Percentiles rank a stretch among this genome's conserved stretches.
phyloP scores from a whole-genome alignment of 345 rosid species.

The Excoecaria cochinchinensis region DNA sequence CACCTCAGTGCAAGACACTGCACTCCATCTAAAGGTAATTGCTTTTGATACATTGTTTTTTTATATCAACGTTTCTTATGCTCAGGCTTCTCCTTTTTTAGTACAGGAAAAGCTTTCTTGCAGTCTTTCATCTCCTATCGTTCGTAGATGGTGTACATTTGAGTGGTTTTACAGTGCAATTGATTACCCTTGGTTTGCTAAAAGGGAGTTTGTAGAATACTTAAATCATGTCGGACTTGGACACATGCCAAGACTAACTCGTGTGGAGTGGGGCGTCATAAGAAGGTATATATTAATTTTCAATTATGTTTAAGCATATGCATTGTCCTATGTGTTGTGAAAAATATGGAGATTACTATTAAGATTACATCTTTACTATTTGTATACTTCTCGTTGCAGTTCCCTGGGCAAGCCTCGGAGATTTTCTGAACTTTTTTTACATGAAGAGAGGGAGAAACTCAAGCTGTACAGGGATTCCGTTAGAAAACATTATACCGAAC shows the following conservation, averaged over 20 bases:
- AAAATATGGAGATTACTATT: not conserved
- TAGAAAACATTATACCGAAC: constrained; percentile 34
- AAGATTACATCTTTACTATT: not conserved
- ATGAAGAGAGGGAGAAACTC: constrained; percentile 33
- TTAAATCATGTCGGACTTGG: constrained; percentile 38
- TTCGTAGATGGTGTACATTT: constrained; percentile 32
- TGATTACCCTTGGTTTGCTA: constrained; percentile 41
- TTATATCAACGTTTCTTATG: not conserved
- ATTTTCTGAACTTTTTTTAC: constrained; percentile 30
- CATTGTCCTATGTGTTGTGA: not conserved
- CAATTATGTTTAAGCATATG: not conserved
- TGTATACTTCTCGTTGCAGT: constrained; percentile 9
- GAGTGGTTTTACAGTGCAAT: constrained; percentile 41
- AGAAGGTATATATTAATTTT: constrained; percentile 22
- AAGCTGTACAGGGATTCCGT: constrained; percentile 33
- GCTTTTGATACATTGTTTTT: not conserved
- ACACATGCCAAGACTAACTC: constrained; percentile 31
- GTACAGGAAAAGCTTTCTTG: constrained; percentile 26
- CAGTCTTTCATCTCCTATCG: constrained; percentile 23
- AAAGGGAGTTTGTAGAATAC: constrained; percentile 38
- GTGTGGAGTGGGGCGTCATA: constrained; percentile 38
- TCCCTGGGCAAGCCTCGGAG: constrained; percentile 38
- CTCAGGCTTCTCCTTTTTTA: not conserved
- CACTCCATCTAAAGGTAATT: constrained; percentile 38
- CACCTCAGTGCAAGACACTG: constrained; percentile 37